Evolutionary conservation across 2,329 filamentous ascomycete species (phyloP).

Genomic region (Colletotrichum lupini): DNA sequence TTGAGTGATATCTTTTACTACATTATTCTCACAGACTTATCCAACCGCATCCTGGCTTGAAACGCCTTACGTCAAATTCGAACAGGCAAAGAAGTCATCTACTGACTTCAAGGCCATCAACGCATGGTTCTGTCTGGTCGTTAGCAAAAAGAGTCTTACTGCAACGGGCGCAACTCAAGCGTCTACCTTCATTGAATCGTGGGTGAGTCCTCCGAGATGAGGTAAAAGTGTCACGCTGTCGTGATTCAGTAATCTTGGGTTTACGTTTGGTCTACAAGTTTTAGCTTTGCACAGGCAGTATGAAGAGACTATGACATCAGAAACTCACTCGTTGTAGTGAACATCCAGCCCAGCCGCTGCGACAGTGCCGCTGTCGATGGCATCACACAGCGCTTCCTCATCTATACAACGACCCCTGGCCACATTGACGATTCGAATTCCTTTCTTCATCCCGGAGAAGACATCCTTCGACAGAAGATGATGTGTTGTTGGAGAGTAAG

Average conservation of each 20-base stretch:
- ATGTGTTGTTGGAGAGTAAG: conserved; percentile 36
- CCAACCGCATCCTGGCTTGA: not conserved
- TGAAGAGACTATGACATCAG: not conserved
- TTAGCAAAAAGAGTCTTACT: not conserved
- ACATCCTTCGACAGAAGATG: conserved; percentile 31
- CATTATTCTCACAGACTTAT: accelerated
- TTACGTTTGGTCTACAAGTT: not conserved
- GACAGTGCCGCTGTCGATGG: conserved; percentile 31
- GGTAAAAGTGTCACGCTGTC: conserved; percentile 17
- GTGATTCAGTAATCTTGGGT: not conserved
- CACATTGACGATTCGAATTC: conserved; percentile 37
- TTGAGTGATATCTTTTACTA: too few relatives aligned
- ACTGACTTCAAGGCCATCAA: not conserved
- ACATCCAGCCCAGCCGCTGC: conserved; percentile 37
- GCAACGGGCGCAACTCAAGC: not conserved
- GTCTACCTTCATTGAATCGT: conserved; percentile 12
- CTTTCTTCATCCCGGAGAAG: conserved; percentile 30
- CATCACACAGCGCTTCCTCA: conserved; percentile 37
- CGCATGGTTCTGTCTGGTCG: not conserved
- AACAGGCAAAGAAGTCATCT: not conserved
- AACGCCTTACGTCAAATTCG: not conserved
- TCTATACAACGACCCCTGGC: conserved; percentile 38
- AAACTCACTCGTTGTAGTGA: conserved; percentile 34
- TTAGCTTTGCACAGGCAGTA: not conserved
- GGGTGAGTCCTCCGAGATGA: conserved; percentile 4